Evolutionary conservation across 495 filamentous ascomycete genomes (phyloP).

Genomic region (Cladorrhinum samala): DNA sequence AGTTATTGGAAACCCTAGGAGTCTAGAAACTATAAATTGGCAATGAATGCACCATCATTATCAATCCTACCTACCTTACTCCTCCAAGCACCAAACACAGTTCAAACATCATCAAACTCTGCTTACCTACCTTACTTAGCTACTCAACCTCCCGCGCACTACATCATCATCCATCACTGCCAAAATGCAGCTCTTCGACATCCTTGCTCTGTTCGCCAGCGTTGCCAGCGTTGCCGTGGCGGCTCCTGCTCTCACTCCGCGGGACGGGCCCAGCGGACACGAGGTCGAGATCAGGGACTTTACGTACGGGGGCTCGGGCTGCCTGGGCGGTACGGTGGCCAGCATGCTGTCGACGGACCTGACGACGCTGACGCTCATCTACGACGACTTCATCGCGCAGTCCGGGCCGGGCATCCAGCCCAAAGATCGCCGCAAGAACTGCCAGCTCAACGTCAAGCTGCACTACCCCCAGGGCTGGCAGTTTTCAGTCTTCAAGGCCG

Average conservation of each 20-base stretch:
- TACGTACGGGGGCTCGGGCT: slow-evolving; percentile 45
- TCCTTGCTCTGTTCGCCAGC: slow-evolving; percentile 11
- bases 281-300: slow-evolving; percentile 33
- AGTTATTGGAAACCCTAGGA: no score
- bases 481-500: slow-evolving; percentile 46
- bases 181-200: slow-evolving; percentile 9
- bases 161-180: no score
- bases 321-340: slow-evolving; percentile 38
- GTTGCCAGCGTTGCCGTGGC: background rate
- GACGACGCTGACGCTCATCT: slow-evolving; percentile 41
- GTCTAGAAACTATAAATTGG: no score
- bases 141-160: no score
- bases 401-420: slow-evolving; percentile 33
- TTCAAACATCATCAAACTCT: no score
- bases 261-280: slow-evolving; percentile 16
- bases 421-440: slow-evolving; percentile 42
- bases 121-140: no score
- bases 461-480: slow-evolving; percentile 47
- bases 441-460: slow-evolving; percentile 46
- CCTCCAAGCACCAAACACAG: no score
- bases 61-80: no score
- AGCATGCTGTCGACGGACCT: slow-evolving; percentile 37
- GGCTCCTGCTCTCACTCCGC: background rate
- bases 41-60: no score
- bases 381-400: slow-evolving; percentile 40